Evolutionary conservation across 2,329 filamentous ascomycete genomes (phyloP).

Genomic region (Thielaviopsis populi): DNA sequence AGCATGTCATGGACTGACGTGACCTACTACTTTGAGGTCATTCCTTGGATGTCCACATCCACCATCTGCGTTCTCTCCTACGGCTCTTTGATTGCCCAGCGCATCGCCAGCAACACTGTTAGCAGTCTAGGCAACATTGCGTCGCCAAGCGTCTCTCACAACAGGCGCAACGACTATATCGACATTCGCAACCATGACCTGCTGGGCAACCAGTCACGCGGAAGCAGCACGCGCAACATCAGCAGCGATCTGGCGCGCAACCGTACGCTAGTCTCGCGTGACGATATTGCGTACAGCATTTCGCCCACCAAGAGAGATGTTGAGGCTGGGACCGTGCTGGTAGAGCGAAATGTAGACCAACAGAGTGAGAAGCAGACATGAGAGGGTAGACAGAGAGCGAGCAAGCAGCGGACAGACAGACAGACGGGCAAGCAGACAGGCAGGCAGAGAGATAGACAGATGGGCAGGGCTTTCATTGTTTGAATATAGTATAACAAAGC

Average conservation of each 20-base stretch:
- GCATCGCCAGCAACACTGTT: conserved; percentile 17
- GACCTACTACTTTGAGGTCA: conserved; percentile 32
- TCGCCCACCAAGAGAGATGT: conserved; percentile 1
- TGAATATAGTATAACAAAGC: too few relatives aligned
- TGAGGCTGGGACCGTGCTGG: neutral
- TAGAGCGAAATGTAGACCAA: neutral
- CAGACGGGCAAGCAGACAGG: neutral
- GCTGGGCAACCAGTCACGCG: neutral
- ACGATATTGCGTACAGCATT: neutral
- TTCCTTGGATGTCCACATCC: conserved; percentile 34
- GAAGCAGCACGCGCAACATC: neutral
- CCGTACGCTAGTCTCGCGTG: neutral
- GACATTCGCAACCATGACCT: neutral
- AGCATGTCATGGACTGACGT: conserved; percentile 31
- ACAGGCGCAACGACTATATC: neutral
- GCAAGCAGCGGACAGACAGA: too few relatives aligned
- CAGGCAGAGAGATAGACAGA: neutral
- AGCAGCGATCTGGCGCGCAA: too few relatives aligned
- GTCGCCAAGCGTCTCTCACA: neutral
- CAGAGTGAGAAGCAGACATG: neutral
- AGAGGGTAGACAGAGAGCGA: neutral
- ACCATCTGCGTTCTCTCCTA: conserved; percentile 38
- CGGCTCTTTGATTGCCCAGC: conserved; percentile 37
- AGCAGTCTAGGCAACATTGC: neutral
- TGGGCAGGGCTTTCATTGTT: neutral